Evolutionary conservation across 2,329 filamentous ascomycete genomes (phyloP).

Genomic region (Taxawa tesnikishii): DNA sequence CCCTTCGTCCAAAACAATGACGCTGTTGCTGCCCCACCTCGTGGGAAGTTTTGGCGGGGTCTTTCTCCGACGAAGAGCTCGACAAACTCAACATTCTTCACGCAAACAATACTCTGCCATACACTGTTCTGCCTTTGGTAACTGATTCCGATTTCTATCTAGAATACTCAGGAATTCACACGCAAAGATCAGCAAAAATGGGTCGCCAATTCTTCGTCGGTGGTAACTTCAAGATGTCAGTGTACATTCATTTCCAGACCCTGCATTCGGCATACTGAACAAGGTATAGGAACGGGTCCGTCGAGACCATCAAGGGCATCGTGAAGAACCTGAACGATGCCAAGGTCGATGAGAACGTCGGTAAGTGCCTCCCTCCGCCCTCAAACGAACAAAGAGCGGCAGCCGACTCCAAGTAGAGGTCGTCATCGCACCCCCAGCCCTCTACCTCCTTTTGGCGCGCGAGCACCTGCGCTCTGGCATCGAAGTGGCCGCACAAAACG

Average conservation of each 20-base stretch:
- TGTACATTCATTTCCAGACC: too few species aligned
- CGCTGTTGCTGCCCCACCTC: too few species aligned
- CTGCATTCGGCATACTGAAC: constrained; percentile 4
- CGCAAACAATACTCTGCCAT: too few species aligned
- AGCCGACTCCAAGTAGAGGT: constrained; percentile 52
- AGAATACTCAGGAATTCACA: too few species aligned
- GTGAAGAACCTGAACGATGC: constrained; percentile 80
- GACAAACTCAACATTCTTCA: too few species aligned
- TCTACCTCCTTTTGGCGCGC: constrained; percentile 83
- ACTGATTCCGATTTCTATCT: too few species aligned
- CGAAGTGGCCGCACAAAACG: constrained; percentile 88
- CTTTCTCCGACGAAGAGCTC: too few species aligned
- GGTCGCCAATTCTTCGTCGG: constrained; percentile 41
- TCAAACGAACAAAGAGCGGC: constrained; percentile 1
- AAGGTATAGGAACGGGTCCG: constrained; percentile 74
- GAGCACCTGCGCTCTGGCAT: constrained; percentile 64
- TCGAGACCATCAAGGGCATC: constrained; percentile 81
- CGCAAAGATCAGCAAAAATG: too few species aligned
- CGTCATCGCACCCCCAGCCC: constrained; percentile 78
- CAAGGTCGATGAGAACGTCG: constrained; percentile 61
- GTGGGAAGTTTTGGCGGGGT: too few species aligned
- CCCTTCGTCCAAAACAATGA: too few species aligned
- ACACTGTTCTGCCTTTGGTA: too few species aligned
- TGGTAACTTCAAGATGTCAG: constrained; percentile 99
- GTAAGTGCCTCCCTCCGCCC: constrained; percentile 35